These are phyloP conservation scores for Colletotrichum tabaci DNA, from an alignment of 2,329 filamentous ascomycete genomes.

Conservation along the genomic window DNA sequence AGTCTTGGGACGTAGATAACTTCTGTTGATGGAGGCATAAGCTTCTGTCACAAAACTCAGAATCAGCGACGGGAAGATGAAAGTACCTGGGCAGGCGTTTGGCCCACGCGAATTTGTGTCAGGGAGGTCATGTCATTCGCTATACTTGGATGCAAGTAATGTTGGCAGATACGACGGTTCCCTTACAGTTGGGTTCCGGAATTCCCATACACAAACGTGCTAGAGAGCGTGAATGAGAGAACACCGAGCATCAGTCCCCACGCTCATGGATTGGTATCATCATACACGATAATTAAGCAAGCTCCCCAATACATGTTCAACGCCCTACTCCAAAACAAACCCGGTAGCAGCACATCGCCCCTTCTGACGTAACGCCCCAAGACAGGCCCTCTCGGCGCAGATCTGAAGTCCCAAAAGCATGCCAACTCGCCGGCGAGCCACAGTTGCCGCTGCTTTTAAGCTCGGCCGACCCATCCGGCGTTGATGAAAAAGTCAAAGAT, in stretches of 20 bases:
- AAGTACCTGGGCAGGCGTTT: too few relatives aligned
- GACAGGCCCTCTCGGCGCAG: not conserved
- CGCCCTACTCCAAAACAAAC: conserved; percentile 21
- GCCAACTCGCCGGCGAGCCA: not conserved
- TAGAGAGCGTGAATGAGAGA: not conserved
- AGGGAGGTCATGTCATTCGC: not conserved
- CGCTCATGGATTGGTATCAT: conserved; percentile 36
- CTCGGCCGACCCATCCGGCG: conserved; percentile 92
- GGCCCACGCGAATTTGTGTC: too few relatives aligned
- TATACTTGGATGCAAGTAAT: not conserved
- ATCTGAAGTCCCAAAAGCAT: not conserved
- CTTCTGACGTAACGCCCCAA: conserved; percentile 1
- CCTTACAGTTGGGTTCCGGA: too few relatives aligned
- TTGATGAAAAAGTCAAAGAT: conserved; percentile 97
- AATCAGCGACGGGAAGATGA: not conserved
- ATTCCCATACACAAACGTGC: not conserved
- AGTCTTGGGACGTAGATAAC: too few relatives aligned
- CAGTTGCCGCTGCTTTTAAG: conserved; percentile 57
- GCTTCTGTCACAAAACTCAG: not conserved
- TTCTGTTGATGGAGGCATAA: not conserved
- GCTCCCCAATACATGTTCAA: not conserved
- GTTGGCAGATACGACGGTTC: not conserved
- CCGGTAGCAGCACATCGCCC: not conserved
- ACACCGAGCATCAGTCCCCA: not conserved
- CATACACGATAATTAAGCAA: conserved; percentile 17